phyloP scores from a whole-genome alignment of 768 basidiomycete genomes.

The Leccinum variicolor region DNA sequence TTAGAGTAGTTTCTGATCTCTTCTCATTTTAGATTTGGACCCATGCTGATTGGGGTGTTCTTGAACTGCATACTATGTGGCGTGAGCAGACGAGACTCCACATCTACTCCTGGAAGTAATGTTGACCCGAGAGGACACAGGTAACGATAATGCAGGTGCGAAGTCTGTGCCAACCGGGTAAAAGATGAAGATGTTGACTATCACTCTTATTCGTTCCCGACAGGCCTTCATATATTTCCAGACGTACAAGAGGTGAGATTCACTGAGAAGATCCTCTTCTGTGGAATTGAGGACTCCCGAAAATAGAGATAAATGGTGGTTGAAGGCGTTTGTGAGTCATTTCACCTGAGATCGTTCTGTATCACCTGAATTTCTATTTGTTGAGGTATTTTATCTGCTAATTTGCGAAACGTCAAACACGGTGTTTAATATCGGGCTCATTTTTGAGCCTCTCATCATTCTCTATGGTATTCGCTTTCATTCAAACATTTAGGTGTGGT shows the following conservation, averaged over 20 bases:
- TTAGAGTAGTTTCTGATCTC: conserved; percentile 30
- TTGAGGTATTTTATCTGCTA: conserved; percentile 40
- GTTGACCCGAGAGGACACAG: conserved; percentile 5
- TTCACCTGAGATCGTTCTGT: not conserved
- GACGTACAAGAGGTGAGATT: conserved; percentile 36
- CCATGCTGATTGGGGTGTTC: conserved; percentile 12
- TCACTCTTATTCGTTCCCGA: not conserved
- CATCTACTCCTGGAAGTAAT: not conserved
- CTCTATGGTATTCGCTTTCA: conserved; percentile 38
- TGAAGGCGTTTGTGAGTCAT: conserved; percentile 42
- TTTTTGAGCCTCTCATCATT: conserved; percentile 46
- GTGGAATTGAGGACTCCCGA: not conserved
- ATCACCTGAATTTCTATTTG: not conserved
- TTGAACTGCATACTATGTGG: conserved; percentile 18
- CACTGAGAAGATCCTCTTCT: not conserved
- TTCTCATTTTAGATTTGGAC: conserved; percentile 33
- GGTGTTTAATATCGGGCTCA: conserved; percentile 40
- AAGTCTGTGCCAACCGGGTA: not conserved
- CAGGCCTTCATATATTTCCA: conserved; percentile 48
- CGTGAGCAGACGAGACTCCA: not conserved
- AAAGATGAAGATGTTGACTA: not conserved
- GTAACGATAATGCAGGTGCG: conserved; percentile 9
- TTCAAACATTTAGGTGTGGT: too few relatives aligned
- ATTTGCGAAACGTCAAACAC: conserved; percentile 49
- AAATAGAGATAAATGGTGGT: conserved; percentile 40